phyloP scores from a whole-genome alignment of 1,284 basidiomycete genomes.

The Puccinia triticina region DNA sequence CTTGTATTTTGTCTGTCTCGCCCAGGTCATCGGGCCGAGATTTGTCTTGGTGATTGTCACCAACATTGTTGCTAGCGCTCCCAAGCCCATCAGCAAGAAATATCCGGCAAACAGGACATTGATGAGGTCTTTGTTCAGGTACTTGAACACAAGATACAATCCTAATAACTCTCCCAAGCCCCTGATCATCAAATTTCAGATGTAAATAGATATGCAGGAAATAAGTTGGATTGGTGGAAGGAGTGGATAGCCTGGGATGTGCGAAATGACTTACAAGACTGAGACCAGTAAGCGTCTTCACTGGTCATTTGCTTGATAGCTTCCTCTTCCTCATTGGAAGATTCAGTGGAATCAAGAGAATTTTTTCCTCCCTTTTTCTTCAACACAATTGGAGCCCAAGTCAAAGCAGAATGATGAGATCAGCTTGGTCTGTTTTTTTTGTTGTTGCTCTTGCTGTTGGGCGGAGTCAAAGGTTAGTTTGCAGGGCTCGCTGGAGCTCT shows the following conservation, averaged over 20 bases:
- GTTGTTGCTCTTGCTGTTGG: too few species aligned
- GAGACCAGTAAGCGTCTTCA: constrained; percentile 74
- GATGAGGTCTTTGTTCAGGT: constrained; percentile 78
- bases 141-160: constrained; percentile 73
- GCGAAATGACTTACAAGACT: constrained; percentile 28
- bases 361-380: constrained; percentile 30
- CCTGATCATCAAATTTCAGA: neutral
- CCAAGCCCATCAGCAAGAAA: constrained; percentile 54
- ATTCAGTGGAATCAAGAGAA: constrained; percentile 34
- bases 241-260: neutral
- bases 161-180: constrained; percentile 65
- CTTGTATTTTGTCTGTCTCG: constrained; percentile 58
- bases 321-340: constrained; percentile 46
- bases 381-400: constrained; percentile 45
- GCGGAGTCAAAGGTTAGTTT: too few species aligned
- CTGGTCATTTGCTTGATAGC: constrained; percentile 66
- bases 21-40: constrained; percentile 62
- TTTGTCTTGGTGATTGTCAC: constrained; percentile 47
- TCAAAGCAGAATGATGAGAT: neutral
- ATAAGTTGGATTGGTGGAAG: constrained; percentile 43
- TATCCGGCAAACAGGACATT: constrained; percentile 68
- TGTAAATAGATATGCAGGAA: constrained; percentile 23
- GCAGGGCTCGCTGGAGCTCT: too few species aligned
- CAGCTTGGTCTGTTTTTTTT: too few species aligned
- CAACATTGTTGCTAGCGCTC: constrained; percentile 52